phyloP scores from a whole-genome alignment of 2,329 filamentous ascomycete species.

The Rhynchosporium agropyri region DNA sequence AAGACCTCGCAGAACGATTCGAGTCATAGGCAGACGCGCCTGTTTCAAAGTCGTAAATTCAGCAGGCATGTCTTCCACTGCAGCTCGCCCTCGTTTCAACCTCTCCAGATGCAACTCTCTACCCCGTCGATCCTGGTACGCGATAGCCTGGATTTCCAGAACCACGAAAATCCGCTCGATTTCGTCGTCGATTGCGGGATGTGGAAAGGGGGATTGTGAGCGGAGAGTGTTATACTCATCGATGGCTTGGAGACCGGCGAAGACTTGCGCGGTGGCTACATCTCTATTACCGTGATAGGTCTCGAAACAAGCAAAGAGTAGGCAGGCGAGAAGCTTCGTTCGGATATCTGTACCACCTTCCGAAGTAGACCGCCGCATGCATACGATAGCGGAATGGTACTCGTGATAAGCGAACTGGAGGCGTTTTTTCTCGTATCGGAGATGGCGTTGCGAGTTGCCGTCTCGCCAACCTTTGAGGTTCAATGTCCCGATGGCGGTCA shows the following conservation, averaged over 20 bases:
- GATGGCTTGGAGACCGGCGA: conserved; percentile 16
- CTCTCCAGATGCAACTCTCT: conserved; percentile 2
- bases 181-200: conserved; percentile 11
- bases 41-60: conserved; percentile 15
- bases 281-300: conserved; percentile 16
- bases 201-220: not conserved
- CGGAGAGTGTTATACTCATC: conserved; percentile 7
- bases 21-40: not conserved
- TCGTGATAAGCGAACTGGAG: conserved; percentile 19
- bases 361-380: not conserved
- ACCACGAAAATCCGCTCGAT: conserved; percentile 16
- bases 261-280: not conserved
- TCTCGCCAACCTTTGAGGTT: conserved; percentile 10
- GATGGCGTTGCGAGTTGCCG: not conserved
- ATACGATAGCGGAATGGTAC: conserved; percentile 15
- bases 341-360: not conserved
- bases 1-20: conserved; percentile 3
- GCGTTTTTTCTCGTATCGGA: conserved; percentile 2
- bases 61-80: not conserved
- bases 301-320: conserved; percentile 24
- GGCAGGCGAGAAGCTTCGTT: conserved; percentile 19
- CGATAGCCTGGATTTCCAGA: conserved; percentile 18
- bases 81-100: not conserved
- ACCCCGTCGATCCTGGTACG: conserved; percentile 6
- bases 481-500: conserved; percentile 28